Percentiles rank a stretch among this genome's conserved stretches.
These are phyloP conservation scores for Chlorella sp. DNA, from an alignment of 139 green algal genomes.

Conservation along the genomic window DNA sequence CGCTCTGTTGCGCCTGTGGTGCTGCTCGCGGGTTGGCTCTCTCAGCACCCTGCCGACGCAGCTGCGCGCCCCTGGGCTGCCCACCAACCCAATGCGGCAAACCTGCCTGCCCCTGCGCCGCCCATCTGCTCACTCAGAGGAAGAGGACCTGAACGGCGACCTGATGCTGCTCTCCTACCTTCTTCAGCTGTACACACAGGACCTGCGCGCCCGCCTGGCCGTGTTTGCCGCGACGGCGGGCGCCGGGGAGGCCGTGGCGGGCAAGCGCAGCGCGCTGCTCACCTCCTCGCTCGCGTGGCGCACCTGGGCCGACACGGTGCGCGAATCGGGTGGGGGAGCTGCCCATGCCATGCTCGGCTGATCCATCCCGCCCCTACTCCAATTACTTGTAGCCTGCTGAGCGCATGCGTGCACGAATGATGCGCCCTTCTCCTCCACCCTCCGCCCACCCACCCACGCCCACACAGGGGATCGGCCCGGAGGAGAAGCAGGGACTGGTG, in stretches of 20 bases:
- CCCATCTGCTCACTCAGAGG: not conserved
- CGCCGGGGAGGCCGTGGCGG: constrained; percentile 3
- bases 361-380: too few species aligned
- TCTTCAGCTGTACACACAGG: constrained; percentile 25
- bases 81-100: not conserved
- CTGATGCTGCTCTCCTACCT: constrained; percentile 42
- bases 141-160: constrained; percentile 39
- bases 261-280: constrained; percentile 13
- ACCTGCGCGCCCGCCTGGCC: constrained; percentile 15
- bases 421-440: not conserved
- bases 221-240: constrained; percentile 5
- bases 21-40: too few species aligned
- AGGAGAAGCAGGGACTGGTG: not conserved
- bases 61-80: too few species aligned
- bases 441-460: not conserved
- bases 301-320: constrained; percentile 13
- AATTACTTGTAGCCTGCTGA: not conserved
- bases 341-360: too few species aligned
- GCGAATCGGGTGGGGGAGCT: not conserved
- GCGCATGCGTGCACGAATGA: not conserved
- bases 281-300: constrained; percentile 31
- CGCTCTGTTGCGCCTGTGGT: too few species aligned
- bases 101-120: not conserved
- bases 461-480: not conserved
- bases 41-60: not conserved